These are phyloP conservation scores for Yarrowia keelungensis DNA, from an alignment of 805 yeast species.

Conservation along the genomic window DNA sequence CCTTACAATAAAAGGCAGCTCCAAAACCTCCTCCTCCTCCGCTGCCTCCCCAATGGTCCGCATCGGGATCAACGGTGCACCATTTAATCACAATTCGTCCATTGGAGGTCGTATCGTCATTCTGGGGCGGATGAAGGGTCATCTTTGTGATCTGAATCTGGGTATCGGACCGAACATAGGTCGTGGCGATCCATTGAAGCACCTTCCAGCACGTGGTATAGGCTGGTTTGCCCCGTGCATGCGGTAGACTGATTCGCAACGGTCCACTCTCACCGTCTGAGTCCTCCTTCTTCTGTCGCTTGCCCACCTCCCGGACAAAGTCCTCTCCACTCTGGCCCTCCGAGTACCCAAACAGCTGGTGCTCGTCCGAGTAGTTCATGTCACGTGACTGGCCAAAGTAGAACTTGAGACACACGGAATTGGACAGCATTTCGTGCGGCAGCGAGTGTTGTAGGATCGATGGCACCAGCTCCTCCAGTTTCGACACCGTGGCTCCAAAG, in stretches of 20 bases:
- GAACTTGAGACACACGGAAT: constrained; percentile 36
- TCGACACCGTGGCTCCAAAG: constrained; percentile 29
- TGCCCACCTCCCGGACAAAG: constrained; percentile 17
- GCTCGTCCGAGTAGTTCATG: constrained; percentile 19
- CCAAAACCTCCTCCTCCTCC: constrained; percentile 17
- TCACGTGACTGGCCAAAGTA: constrained; percentile 28
- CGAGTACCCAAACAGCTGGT: constrained; percentile 24
- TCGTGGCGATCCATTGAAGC: constrained; percentile 16
- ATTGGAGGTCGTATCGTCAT: constrained; percentile 2
- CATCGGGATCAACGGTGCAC: constrained; percentile 20
- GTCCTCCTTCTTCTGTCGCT: background rate
- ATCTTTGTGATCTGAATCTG: constrained; percentile 22
- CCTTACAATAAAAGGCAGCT: background rate
- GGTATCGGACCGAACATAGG: constrained; percentile 22
- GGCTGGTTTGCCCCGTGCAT: constrained; percentile 20
- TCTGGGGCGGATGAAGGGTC: constrained; percentile 34
- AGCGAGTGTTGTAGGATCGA: constrained; percentile 6
- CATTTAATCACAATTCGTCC: constrained; percentile 23
- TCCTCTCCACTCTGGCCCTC: constrained; percentile 29
- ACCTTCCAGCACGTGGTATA: constrained; percentile 37
- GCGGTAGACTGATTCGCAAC: constrained; percentile 15
- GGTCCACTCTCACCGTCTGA: background rate
- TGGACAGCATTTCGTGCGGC: constrained; percentile 30
- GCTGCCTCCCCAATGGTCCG: background rate
- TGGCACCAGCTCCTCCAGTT: constrained; percentile 35